Percentiles rank a stretch among this genome's conserved stretches.
These are phyloP conservation scores for Yamadazyma triangularis DNA, from an alignment of 1,139 yeast species.

Conservation along the genomic window DNA sequence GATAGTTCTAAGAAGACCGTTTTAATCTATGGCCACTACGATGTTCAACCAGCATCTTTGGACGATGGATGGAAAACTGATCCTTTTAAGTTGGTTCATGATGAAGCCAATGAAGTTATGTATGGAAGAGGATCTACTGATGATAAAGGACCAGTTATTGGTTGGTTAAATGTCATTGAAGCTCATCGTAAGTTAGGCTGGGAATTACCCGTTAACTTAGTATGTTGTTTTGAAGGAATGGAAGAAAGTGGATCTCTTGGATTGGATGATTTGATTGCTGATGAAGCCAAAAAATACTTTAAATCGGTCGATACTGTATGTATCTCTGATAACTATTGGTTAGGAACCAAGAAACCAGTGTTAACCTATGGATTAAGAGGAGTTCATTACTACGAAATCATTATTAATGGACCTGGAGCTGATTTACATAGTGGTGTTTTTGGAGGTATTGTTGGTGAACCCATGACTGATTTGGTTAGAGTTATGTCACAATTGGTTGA, in stretches of 20 bases:
- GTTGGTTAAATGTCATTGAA: conserved; percentile 91
- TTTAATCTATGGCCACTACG: conserved; percentile 93
- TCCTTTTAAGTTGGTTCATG: conserved; percentile 68
- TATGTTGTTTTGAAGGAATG: conserved; percentile 97
- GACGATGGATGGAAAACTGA: conserved; percentile 97
- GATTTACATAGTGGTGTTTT: conserved; percentile 97
- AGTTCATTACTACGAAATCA: conserved; percentile 84
- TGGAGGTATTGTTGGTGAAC: conserved; percentile 97
- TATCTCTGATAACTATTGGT: conserved; percentile 97
- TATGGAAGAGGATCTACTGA: conserved; percentile 96
- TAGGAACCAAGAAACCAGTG: conserved; percentile 94
- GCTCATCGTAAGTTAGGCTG: conserved; percentile 83
- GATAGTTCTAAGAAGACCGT: conserved; percentile 83
- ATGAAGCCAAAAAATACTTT: conserved; percentile 77
- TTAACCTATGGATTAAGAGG: conserved; percentile 98
- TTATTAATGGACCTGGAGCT: conserved; percentile 87
- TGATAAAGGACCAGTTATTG: conserved; percentile 97
- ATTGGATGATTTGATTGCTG: conserved; percentile 72
- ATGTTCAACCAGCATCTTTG: conserved; percentile 90
- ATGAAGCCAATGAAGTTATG: conserved; percentile 57
- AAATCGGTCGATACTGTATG: conserved; percentile 90
- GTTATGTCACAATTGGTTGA: conserved; percentile 75
- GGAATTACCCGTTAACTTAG: conserved; percentile 89
- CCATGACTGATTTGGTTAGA: conserved; percentile 88
- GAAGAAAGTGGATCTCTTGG: conserved; percentile 97